Evolutionary conservation across 2,329 filamentous ascomycete genomes (phyloP).

Genomic region (Rhinocladiella mackenziei): DNA sequence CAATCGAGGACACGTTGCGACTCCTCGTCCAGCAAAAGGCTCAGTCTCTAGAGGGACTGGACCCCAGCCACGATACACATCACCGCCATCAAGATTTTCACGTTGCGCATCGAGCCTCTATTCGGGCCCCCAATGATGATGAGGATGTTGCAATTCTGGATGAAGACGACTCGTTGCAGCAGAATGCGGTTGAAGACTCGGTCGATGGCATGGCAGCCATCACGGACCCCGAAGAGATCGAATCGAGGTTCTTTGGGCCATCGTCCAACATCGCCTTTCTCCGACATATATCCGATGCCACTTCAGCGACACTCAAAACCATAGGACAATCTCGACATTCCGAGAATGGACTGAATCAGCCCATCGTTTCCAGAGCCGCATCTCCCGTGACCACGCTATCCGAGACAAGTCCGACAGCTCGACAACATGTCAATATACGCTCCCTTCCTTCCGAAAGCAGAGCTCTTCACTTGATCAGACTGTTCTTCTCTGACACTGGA

Average conservation of each 20-base stretch:
- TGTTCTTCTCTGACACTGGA: slow-evolving; percentile 37
- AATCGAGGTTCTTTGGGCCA: slow-evolving; percentile 37
- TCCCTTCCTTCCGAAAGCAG: slow-evolving; percentile 17
- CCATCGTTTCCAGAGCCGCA: slow-evolving; percentile 21
- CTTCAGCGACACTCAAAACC: slow-evolving; percentile 18
- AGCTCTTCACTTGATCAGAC: slow-evolving; percentile 33
- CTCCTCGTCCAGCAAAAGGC: slow-evolving; percentile 18
- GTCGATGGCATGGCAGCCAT: slow-evolving; percentile 38
- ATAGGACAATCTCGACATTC: slow-evolving; percentile 20
- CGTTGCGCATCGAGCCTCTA: neutral
- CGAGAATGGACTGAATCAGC: slow-evolving; percentile 9
- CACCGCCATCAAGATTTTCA: neutral
- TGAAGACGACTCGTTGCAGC: slow-evolving; percentile 12
- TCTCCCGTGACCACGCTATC: slow-evolving; percentile 21
- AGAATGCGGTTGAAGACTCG: slow-evolving; percentile 28
- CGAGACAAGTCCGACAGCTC: slow-evolving; percentile 13
- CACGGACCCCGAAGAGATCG: slow-evolving; percentile 38
- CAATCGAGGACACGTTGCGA: slow-evolving; percentile 22
- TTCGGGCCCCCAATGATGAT: slow-evolving; percentile 8
- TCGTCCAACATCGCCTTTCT: slow-evolving; percentile 23
- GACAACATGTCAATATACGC: slow-evolving; percentile 18
- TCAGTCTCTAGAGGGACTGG: slow-evolving; percentile 3
- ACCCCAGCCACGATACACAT: neutral
- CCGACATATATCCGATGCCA: slow-evolving; percentile 22
- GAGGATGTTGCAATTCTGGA: slow-evolving; percentile 23